phyloP scores from a whole-genome alignment of 2,329 filamentous ascomycete species.

The Neofusicoccum kwambonambiense region DNA sequence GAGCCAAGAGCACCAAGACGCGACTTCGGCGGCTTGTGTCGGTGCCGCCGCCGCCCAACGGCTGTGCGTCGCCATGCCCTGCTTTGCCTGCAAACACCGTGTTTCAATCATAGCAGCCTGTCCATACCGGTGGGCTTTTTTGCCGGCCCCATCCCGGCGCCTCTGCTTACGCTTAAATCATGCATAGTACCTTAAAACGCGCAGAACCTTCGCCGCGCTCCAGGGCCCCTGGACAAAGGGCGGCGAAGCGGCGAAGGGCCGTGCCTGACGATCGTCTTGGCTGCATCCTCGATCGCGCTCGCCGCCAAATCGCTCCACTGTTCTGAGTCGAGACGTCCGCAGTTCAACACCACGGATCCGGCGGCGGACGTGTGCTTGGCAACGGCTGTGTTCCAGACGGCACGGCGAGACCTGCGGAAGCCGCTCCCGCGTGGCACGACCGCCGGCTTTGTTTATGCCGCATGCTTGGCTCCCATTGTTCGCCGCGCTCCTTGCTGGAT shows the following conservation, averaged over 20 bases:
- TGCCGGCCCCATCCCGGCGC: neutral
- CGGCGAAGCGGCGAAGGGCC: neutral
- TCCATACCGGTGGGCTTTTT: neutral
- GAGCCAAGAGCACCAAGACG: conserved; percentile 9
- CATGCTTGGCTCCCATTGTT: conserved; percentile 1
- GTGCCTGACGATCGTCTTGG: conserved; percentile 12
- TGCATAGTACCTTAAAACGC: neutral
- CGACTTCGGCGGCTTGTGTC: neutral
- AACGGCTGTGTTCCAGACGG: neutral
- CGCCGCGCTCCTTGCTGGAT: conserved; percentile 1
- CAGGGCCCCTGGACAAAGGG: neutral
- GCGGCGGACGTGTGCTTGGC: neutral
- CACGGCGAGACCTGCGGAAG: neutral
- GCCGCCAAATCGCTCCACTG: too few species aligned
- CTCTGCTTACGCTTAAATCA: neutral
- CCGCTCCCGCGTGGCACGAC: conserved; percentile 6
- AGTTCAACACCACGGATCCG: neutral
- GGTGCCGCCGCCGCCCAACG: neutral
- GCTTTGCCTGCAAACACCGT: neutral
- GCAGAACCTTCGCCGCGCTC: neutral
- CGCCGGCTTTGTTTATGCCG: neutral
- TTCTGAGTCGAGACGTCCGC: neutral
- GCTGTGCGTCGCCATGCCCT: neutral
- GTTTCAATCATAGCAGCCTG: neutral
- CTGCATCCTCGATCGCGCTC: neutral